Percentiles rank a stretch among this genome's conserved stretches.
phyloP scores from a whole-genome alignment of 73 alveolate species.

The Diophrys appendiculata region DNA sequence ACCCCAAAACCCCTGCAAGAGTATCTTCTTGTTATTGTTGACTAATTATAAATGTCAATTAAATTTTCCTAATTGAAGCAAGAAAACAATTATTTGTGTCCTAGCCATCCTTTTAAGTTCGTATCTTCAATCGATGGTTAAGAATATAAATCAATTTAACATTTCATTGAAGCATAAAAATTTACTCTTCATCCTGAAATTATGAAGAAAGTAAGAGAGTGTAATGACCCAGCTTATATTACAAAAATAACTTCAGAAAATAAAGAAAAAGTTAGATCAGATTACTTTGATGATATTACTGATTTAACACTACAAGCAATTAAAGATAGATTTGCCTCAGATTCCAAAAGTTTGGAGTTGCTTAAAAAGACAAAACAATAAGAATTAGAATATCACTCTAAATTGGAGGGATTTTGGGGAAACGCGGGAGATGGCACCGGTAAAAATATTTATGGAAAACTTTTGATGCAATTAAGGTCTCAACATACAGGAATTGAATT shows the following conservation, averaged over 20 bases:
- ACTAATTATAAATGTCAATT: too few species aligned
- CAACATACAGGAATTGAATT: too few species aligned
- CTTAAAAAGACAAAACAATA: background rate
- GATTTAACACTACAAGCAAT: background rate
- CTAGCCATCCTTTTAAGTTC: too few species aligned
- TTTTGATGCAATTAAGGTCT: background rate
- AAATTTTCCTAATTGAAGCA: too few species aligned
- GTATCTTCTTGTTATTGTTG: too few species aligned
- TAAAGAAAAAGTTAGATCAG: background rate
- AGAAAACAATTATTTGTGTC: too few species aligned
- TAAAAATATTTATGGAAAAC: background rate
- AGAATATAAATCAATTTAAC: too few species aligned
- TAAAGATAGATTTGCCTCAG: background rate
- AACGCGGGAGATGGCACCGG: constrained; percentile 1
- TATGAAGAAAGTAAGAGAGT: background rate
- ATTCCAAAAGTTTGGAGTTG: background rate
- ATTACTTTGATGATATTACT: background rate
- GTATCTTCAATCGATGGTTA: too few species aligned
- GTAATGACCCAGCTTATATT: background rate
- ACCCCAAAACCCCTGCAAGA: too few species aligned
- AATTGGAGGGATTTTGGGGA: background rate
- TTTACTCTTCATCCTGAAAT: background rate
- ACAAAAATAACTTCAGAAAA: background rate
- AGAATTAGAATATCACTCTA: background rate
- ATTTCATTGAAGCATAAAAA: too few species aligned